Conservation (phyloP, 371 early-diverging fungal genomes). For the Parasitella parasitica region DNA sequence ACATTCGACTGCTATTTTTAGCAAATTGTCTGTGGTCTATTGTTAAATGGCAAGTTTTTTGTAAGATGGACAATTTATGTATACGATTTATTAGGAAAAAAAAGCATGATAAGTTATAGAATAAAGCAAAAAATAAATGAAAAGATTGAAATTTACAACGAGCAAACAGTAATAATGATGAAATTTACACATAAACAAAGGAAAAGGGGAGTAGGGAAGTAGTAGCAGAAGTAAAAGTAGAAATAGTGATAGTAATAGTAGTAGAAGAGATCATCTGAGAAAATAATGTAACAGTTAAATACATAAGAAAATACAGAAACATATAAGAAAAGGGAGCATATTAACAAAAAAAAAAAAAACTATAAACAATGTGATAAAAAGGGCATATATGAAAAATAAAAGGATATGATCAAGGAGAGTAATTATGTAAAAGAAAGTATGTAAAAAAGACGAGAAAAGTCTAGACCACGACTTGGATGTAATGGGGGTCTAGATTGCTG, state of each 20-base stretch:
- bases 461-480: conserved; percentile 12
- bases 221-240: too few relatives aligned
- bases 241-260: not conserved
- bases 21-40: not conserved
- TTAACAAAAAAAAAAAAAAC: not conserved
- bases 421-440: not conserved
- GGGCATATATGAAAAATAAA: not conserved
- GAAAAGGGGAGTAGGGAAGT: not conserved
- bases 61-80: not conserved
- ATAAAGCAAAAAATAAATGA: not conserved
- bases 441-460: not conserved
- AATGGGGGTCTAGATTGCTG: conserved; percentile 12
- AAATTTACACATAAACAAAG: conserved; percentile 7
- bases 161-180: not conserved
- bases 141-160: conserved; percentile 5
- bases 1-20: not conserved
- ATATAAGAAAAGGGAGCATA: not conserved
- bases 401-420: too few relatives aligned
- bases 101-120: not conserved
- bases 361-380: not conserved
- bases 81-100: not conserved
- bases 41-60: not conserved
- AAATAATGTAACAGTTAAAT: not conserved
- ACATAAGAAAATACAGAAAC: conserved; percentile 5
- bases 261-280: not conserved